phyloP scores from a whole-genome alignment of 2,329 filamentous ascomycete genomes.

The Cadophora luteo-olivacea region DNA sequence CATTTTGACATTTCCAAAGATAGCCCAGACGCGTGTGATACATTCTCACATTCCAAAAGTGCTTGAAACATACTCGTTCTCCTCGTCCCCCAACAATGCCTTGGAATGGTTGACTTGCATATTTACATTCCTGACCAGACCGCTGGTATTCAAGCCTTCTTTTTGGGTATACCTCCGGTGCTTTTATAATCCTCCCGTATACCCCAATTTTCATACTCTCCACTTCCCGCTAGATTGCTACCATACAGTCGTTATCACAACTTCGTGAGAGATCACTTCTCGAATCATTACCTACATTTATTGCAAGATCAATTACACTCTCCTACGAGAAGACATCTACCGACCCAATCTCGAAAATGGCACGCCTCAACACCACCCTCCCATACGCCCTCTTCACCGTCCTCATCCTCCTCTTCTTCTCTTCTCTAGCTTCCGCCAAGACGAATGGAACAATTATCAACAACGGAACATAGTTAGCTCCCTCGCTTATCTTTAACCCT shows the following conservation, averaged over 20 bases:
- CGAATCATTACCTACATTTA: too few relatives aligned
- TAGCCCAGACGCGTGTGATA: not conserved
- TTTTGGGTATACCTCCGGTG: not conserved
- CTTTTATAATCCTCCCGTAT: not conserved
- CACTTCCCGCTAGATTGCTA: not conserved
- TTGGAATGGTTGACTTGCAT: conserved; percentile 9
- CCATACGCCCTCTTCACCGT: conserved; percentile 12
- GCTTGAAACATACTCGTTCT: not conserved
- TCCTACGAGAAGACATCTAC: too few relatives aligned
- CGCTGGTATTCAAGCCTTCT: not conserved
- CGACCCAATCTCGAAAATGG: conserved; percentile 17
- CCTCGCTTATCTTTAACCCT: not conserved
- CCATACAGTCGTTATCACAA: not conserved
- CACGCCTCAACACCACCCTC: conserved; percentile 17
- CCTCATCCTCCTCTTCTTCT: conserved; percentile 17
- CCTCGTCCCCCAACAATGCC: not conserved
- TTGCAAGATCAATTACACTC: too few relatives aligned
- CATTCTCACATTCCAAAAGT: not conserved
- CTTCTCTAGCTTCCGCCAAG: conserved; percentile 1
- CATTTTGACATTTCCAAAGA: not conserved
- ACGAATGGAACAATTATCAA: conserved; percentile 16
- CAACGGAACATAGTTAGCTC: conserved; percentile 19
- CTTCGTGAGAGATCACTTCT: too few relatives aligned
- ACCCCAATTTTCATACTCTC: not conserved
- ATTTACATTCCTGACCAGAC: not conserved